A percentile compares a stretch with the other conserved stretches of the same genome.
phyloP scores from a whole-genome alignment of 305 asterid genomes.

The Rubia occidens region DNA sequence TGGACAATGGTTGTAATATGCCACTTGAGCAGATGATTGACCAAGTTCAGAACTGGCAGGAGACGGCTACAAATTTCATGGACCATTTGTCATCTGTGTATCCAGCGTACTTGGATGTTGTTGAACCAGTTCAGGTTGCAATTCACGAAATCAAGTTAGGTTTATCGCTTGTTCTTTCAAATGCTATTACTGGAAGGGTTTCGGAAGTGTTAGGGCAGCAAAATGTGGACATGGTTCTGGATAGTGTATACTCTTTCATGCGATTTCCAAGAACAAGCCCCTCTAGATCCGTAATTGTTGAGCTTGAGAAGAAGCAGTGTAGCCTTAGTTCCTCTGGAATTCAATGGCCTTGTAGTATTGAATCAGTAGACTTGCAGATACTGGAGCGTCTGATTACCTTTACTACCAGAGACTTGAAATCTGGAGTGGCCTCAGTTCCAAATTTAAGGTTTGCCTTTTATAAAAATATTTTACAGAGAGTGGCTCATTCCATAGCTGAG shows the following conservation, averaged over 20 bases:
- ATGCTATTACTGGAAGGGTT: slow-evolving; percentile 27
- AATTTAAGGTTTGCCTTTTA: slow-evolving; percentile 43
- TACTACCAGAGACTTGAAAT: slow-evolving; percentile 20
- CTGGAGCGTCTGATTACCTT: slow-evolving; percentile 37
- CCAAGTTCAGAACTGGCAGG: slow-evolving; percentile 76
- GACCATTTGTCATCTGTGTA: slow-evolving; percentile 59
- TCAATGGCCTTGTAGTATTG: slow-evolving; percentile 40
- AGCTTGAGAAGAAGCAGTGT: slow-evolving; percentile 23
- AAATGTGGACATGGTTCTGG: slow-evolving; percentile 37
- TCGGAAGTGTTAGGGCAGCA: slow-evolving; percentile 28
- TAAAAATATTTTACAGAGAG: slow-evolving; percentile 53
- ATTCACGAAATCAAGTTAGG: slow-evolving; percentile 90
- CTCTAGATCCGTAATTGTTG: slow-evolving; percentile 33
- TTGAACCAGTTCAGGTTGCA: slow-evolving; percentile 75
- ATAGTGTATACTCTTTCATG: slow-evolving; percentile 47
- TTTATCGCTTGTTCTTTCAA: slow-evolving; percentile 53
- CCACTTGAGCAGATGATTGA: slow-evolving; percentile 28
- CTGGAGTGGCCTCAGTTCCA: slow-evolving; percentile 39
- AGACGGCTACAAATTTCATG: slow-evolving; percentile 49
- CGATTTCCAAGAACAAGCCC: slow-evolving; percentile 68
- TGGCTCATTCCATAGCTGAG: slow-evolving; percentile 49
- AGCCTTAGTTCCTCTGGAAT: slow-evolving; percentile 37
- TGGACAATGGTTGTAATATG: slow-evolving; percentile 28
- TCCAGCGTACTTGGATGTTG: slow-evolving; percentile 52
- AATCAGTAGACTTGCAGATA: slow-evolving; percentile 32